Evolutionary conservation across 202 grass and related monocot species (phyloP), one percentile per base, ranked within the genome.

Genomic region (Zizania palustris): DNA sequence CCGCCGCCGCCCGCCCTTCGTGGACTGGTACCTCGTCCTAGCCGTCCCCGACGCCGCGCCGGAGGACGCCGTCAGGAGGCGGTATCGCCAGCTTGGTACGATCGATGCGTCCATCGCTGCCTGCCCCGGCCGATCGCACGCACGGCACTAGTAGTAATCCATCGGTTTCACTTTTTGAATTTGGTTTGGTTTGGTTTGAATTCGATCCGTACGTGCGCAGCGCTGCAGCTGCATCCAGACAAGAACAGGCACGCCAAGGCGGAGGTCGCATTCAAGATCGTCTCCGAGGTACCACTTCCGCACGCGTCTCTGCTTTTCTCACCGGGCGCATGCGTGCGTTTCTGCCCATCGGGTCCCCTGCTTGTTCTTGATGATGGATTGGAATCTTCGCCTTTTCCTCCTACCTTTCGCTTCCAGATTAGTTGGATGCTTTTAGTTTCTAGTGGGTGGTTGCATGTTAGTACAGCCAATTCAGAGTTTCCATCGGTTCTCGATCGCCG

Each of bases 1-100:
- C 57, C 76, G 72, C 60, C 46, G 74, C 3, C 67, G 55, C 16
- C 60, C 81, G 46, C 45, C 20, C 40, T 93, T 93, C 82, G 71
- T 93, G 67, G 93, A 93, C 72, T 97, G 93, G 93, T 93, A 93
- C 84, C 91, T 97, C 72, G 79, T 93, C 82, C 93, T 97, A 81
- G 71, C 86, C 76, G 93, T 98, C 67, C 77, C 85, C 54, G 86
- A 88, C 55, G 80, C 89, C 41, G 84, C 85, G 18, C 48, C 85
- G 57, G 80, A 84, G 65, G 89, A 92, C 56, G 83, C 75, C 58
- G 67, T 98, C 35, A 35, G 85, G 66, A 72, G 81, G 65, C 84
- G 74, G 10, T 98, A 90, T 80, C 65, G 89, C 16, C 91, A 93
- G 56, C 83, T 98, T 42, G 95, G 95, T 98, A 82, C 58, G 56